A percentile compares a stretch with the other conserved stretches of the same genome.
phyloP scores from a whole-genome alignment of 768 basidiomycete species.

The Termitomyces sp. region DNA sequence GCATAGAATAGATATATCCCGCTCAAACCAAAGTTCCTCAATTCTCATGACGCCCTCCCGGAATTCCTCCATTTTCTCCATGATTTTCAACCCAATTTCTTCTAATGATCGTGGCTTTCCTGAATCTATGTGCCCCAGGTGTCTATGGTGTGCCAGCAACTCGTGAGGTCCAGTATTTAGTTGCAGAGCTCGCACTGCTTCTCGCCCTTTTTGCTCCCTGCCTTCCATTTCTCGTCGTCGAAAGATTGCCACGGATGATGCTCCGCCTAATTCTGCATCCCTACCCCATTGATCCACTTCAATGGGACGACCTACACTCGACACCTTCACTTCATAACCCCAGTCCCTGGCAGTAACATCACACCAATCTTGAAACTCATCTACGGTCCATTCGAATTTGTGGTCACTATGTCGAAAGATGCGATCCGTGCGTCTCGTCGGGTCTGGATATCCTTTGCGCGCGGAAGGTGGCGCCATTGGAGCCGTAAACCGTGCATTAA shows the following conservation, averaged over 20 bases:
- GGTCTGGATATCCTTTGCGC: slow-evolving; percentile 60
- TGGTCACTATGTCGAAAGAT: slow-evolving; percentile 81
- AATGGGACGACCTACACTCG: slow-evolving; percentile 52
- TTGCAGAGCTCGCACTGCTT: slow-evolving; percentile 21
- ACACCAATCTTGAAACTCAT: slow-evolving; percentile 72
- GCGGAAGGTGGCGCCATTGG: slow-evolving; percentile 40
- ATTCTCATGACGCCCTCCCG: slow-evolving; percentile 44
- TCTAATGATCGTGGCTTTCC: slow-evolving; percentile 34
- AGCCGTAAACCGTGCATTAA: slow-evolving; percentile 69
- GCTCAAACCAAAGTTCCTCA: slow-evolving; percentile 47
- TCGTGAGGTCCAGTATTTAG: slow-evolving; percentile 32
- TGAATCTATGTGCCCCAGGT: slow-evolving; percentile 45
- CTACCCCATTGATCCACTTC: slow-evolving; percentile 72
- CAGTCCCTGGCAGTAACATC: slow-evolving; percentile 48
- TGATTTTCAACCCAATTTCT: slow-evolving; percentile 46
- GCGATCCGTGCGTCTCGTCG: slow-evolving; percentile 68
- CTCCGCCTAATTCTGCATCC: slow-evolving; percentile 58
- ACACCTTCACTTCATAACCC: slow-evolving; percentile 65
- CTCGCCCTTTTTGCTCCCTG: slow-evolving; percentile 35
- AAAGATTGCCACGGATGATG: slow-evolving; percentile 66
- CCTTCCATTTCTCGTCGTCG: slow-evolving; percentile 33
- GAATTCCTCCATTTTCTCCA: slow-evolving; percentile 49
- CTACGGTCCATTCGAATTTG: slow-evolving; percentile 83
- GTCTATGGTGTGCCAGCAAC: slow-evolving; percentile 42
- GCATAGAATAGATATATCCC: slow-evolving; percentile 41